Base-by-base conservation (phyloP, 2,329 filamentous ascomycete species). In the Penicillium sp. region DNA sequence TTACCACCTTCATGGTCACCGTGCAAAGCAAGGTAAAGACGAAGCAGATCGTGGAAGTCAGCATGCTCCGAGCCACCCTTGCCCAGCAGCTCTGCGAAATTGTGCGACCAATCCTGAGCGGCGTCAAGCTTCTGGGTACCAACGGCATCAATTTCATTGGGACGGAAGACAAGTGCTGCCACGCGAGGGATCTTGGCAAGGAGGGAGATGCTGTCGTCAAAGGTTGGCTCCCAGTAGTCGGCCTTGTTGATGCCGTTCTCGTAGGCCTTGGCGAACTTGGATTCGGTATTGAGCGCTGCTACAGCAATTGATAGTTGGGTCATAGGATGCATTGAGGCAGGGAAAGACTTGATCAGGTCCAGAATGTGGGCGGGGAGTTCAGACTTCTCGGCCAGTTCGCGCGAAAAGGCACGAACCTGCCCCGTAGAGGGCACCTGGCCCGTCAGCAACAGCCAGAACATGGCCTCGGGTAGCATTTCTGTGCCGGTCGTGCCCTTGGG, bases 1-100 rank as follows among this genome's bases (percentile, higher is more conserved):
- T 98, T 98, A 51, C 93, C 93, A 54, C 93, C 93, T 73, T 98
- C 93, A 74, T 98, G 93, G 72, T 98, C 93, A 56, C 93, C 93
- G 72, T 98, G 93, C 5, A 98, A 84, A 43, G 93, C 91, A 22
- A 98, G 83, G 73, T 98, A 98, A 29, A 98, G 76, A 61, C 93
- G 83, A 55, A 98, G 80, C 19, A 98, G 79, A 64, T 98, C 93
- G 69, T 97, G 91, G 79, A 98, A 67, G 54, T 71, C 61, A 51
- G 64, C 45, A 61, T 97, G 85, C 72, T 95, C 78, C 70, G 85
- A 82, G 59, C 89, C 88, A 44, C 84, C 81, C 75, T 94, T 95
- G 65, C 91, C 91, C 47, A 97, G 81, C 82, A 97, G 89, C 58
- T 89, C 87, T 40, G 93, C 93, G 65, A 96, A 98, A 79, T 98